These are phyloP conservation scores for Trichoderma afroharzianum DNA, from an alignment of 2,329 filamentous ascomycete species.

Conservation along the genomic window DNA sequence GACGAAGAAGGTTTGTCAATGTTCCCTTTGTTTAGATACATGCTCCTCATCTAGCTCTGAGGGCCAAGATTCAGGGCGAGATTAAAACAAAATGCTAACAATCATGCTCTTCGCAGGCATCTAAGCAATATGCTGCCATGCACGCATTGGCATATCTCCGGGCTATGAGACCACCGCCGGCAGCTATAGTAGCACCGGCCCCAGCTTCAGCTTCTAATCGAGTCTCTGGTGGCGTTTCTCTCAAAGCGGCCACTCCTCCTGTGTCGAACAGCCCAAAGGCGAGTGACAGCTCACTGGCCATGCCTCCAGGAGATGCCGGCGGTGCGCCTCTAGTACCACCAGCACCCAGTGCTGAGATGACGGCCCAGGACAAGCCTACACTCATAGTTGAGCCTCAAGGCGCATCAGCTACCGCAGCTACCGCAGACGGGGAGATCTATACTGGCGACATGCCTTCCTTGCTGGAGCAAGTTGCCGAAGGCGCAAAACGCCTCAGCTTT, in stretches of 20 bases:
- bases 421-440: neutral
- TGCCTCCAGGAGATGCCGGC: neutral
- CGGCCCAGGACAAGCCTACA: neutral
- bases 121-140: constrained; percentile 52
- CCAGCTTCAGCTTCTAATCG: neutral
- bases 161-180: neutral
- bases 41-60: neutral
- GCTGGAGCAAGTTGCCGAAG: constrained; percentile 28
- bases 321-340: neutral
- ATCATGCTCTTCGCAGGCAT: constrained; percentile 30
- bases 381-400: neutral
- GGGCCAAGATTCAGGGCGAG: neutral
- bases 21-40: neutral
- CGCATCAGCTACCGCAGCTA: neutral
- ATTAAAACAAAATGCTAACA: neutral
- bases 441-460: constrained; percentile 16
- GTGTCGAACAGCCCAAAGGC: neutral
- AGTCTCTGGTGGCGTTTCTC: neutral
- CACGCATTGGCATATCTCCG: constrained; percentile 43
- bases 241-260: neutral
- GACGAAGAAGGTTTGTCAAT: constrained; percentile 42
- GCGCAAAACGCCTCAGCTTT: constrained; percentile 34
- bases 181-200: neutral
- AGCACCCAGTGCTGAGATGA: neutral
- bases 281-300: neutral